These are phyloP conservation scores for Elsinoe australis DNA, from an alignment of 2,329 filamentous ascomycete genomes.

Conservation along the genomic window DNA sequence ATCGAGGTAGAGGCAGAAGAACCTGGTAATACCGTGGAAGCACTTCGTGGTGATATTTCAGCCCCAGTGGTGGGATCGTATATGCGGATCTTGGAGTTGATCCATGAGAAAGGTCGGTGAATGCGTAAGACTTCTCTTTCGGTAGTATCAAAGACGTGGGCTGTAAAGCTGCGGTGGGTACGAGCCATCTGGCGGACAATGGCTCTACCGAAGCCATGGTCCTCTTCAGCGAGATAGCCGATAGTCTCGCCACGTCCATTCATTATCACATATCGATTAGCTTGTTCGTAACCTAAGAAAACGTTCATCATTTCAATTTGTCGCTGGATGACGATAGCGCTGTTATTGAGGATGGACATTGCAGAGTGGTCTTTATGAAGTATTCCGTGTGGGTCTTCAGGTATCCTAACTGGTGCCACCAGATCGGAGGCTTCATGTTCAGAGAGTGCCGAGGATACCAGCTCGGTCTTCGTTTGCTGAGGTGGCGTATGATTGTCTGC, in stretches of 20 bases:
- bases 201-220: slow-evolving; percentile 50
- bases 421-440: slow-evolving; percentile 42
- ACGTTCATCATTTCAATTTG: slow-evolving; percentile 61
- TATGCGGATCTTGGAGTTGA: slow-evolving; percentile 52
- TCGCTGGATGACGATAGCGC: slow-evolving; percentile 54
- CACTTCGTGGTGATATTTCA: too few relatives aligned
- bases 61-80: slow-evolving; percentile 50
- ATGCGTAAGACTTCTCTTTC: slow-evolving; percentile 56
- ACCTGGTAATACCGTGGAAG: too few relatives aligned
- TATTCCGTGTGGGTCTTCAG: slow-evolving; percentile 52
- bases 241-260: slow-evolving; percentile 56
- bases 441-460: slow-evolving; percentile 40
- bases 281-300: slow-evolving; percentile 58
- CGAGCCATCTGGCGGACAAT: slow-evolving; percentile 53
- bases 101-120: slow-evolving; percentile 56
- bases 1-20: slow-evolving; percentile 37
- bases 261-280: slow-evolving; percentile 59
- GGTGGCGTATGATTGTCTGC: slow-evolving; percentile 15
- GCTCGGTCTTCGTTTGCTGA: slow-evolving; percentile 34
- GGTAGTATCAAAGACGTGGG: slow-evolving; percentile 56
- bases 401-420: slow-evolving; percentile 53
- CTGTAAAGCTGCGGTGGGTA: slow-evolving; percentile 57
- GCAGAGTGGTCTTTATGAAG: slow-evolving; percentile 53
- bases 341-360: slow-evolving; percentile 51
- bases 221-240: slow-evolving; percentile 57